Percentiles rank a stretch among this genome's conserved stretches.
These are phyloP conservation scores for Rasamsonia emersonii DNA, from an alignment of 2,329 filamentous ascomycete species.

Conservation along the genomic window DNA sequence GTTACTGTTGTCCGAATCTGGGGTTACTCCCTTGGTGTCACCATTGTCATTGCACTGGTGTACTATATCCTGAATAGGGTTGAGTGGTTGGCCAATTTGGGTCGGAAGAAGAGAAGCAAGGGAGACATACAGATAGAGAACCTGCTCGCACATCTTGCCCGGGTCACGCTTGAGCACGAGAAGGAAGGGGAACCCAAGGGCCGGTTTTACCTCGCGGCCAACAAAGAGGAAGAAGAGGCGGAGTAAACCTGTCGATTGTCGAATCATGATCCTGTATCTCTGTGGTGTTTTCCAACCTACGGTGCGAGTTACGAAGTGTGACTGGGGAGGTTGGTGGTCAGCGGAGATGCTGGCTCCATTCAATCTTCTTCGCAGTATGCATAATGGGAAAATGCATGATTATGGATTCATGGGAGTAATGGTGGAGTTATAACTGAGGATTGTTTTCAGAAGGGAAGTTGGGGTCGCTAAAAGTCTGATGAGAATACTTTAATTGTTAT, in stretches of 20 bases:
- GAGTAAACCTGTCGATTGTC: constrained; percentile 17
- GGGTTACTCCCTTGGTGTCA: constrained; percentile 43
- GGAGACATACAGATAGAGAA: constrained; percentile 45
- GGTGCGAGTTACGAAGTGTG: no score
- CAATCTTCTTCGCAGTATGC: no score
- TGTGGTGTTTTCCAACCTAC: no score
- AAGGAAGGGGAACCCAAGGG: constrained; percentile 36
- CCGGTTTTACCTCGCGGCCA: constrained; percentile 33
- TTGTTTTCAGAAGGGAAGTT: no score
- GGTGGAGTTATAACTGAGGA: no score
- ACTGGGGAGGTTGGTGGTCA: no score
- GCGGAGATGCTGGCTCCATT: no score
- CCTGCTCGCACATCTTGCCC: constrained; percentile 40
- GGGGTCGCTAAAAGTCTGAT: no score
- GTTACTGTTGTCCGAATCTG: constrained; percentile 45
- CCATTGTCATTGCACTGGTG: constrained; percentile 43
- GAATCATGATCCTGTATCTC: no score
- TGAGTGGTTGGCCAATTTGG: constrained; percentile 38
- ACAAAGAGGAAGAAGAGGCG: constrained; percentile 37
- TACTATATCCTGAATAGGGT: constrained; percentile 41
- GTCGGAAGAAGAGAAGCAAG: constrained; percentile 38
- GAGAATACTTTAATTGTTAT: no score
- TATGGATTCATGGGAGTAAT: no score
- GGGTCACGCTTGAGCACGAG: constrained; percentile 43
- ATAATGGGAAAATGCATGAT: no score